Evolutionary conservation across 768 basidiomycete genomes (phyloP).

Genomic region (Rhizopogon vulgaris): DNA sequence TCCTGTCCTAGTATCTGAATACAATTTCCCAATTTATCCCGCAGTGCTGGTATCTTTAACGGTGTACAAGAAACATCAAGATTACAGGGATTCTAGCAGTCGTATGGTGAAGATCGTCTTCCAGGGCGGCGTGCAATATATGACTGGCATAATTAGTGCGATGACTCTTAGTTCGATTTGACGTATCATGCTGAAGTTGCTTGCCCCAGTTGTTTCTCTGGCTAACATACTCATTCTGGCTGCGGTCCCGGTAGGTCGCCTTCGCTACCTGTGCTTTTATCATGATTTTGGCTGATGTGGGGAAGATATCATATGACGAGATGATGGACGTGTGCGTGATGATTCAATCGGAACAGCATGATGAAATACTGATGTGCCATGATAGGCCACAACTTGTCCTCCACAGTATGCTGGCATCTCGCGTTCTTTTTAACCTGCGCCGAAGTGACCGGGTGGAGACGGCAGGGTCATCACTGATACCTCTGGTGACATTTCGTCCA

Average conservation of each 20-base stretch:
- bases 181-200: background rate
- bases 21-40: background rate
- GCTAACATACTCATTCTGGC: background rate
- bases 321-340: background rate
- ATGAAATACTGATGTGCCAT: background rate
- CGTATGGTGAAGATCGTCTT: background rate
- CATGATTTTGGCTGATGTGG: background rate
- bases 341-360: background rate
- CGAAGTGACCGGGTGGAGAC: background rate
- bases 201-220: background rate
- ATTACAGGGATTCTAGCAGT: background rate
- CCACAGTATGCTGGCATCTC: background rate
- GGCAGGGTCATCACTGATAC: background rate
- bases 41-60: background rate
- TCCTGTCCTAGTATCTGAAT: too few relatives aligned
- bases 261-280: background rate
- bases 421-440: background rate
- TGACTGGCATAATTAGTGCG: background rate
- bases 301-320: background rate
- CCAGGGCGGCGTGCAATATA: background rate
- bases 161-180: background rate
- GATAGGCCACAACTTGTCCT: background rate
- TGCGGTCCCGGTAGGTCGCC: background rate
- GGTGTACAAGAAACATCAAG: background rate
- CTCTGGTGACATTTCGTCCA: background rate